phyloP scores from a whole-genome alignment of 1,284 basidiomycete species.

The Leccinum holopus region DNA sequence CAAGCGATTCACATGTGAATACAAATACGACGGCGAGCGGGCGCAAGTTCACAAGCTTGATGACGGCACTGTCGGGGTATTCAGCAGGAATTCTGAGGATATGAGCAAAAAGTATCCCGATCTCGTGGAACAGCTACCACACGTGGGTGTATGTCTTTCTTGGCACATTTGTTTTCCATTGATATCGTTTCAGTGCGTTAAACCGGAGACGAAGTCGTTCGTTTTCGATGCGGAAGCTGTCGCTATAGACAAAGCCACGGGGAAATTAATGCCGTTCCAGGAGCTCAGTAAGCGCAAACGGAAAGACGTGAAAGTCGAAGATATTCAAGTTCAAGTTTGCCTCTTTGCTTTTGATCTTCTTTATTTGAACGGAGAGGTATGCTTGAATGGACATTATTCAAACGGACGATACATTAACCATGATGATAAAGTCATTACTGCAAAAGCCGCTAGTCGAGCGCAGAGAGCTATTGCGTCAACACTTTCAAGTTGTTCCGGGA shows the following conservation, averaged over 20 bases:
- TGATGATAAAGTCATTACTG: slow-evolving; percentile 54
- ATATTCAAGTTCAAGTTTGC: slow-evolving; percentile 95
- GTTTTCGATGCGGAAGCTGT: slow-evolving; percentile 97
- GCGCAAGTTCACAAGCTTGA: slow-evolving; percentile 85
- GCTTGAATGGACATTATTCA: slow-evolving; percentile 19
- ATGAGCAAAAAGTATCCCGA: slow-evolving; percentile 99
- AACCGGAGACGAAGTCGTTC: slow-evolving; percentile 79
- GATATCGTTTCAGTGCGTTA: slow-evolving; percentile 66
- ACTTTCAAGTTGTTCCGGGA: slow-evolving; percentile 81
- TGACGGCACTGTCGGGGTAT: slow-evolving; percentile 82
- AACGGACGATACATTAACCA: slow-evolving; percentile 1
- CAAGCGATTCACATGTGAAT: slow-evolving; percentile 97
- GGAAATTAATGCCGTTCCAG: slow-evolving; percentile 94
- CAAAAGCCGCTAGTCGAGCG: slow-evolving; percentile 72
- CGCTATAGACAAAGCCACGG: slow-evolving; percentile 85
- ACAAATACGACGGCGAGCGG: slow-evolving; percentile 99
- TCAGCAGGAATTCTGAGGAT: slow-evolving; percentile 97
- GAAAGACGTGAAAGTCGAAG: slow-evolving; percentile 96
- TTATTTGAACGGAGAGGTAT: slow-evolving; percentile 90
- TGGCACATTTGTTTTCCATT: neutral
- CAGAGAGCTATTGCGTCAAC: slow-evolving; percentile 70
- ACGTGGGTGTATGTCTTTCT: slow-evolving; percentile 46
- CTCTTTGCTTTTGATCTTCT: slow-evolving; percentile 96
- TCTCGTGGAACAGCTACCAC: slow-evolving; percentile 88
- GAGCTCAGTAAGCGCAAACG: slow-evolving; percentile 94